Percentiles rank a stretch among this genome's conserved stretches.
phyloP scores from a whole-genome alignment of 2,329 filamentous ascomycete species.

The Epichloe scottii region DNA sequence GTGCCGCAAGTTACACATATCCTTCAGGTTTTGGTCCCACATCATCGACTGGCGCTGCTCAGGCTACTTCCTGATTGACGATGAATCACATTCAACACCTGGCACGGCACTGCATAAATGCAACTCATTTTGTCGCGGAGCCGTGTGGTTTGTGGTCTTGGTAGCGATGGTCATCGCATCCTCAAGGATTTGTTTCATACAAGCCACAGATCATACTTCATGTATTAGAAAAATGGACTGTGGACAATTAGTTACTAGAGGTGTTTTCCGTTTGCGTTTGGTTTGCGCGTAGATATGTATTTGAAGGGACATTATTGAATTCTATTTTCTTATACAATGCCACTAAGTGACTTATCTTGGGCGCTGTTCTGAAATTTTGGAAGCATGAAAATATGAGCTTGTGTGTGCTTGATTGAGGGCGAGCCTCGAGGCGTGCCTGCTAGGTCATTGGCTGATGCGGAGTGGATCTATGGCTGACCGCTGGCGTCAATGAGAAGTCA shows the following conservation, averaged over 20 bases:
- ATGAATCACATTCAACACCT: too few relatives aligned
- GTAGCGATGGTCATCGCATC: background rate
- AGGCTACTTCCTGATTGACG: background rate
- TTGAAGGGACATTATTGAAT: background rate
- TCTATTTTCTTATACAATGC: too few relatives aligned
- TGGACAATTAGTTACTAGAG: too few relatives aligned
- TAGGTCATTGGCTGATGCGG: too few relatives aligned
- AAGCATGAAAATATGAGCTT: too few relatives aligned
- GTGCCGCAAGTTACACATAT: slow-evolving; percentile 3
- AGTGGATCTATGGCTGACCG: too few relatives aligned
- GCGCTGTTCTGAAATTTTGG: too few relatives aligned
- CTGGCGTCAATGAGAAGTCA: too few relatives aligned
- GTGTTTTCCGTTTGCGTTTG: background rate
- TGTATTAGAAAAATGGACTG: background rate
- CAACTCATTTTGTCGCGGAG: background rate
- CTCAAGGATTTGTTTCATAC: background rate
- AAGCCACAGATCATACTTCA: background rate
- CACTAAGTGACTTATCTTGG: too few relatives aligned
- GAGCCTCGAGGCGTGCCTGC: too few relatives aligned
- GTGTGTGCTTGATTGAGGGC: too few relatives aligned
- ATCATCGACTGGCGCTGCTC: background rate
- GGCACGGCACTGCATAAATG: background rate
- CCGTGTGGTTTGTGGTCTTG: background rate
- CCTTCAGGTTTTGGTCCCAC: slow-evolving; percentile 5
- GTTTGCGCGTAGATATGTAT: background rate